Base-by-base conservation (phyloP, 2,329 filamentous ascomycete species). In the Aspergillus udagawae region DNA sequence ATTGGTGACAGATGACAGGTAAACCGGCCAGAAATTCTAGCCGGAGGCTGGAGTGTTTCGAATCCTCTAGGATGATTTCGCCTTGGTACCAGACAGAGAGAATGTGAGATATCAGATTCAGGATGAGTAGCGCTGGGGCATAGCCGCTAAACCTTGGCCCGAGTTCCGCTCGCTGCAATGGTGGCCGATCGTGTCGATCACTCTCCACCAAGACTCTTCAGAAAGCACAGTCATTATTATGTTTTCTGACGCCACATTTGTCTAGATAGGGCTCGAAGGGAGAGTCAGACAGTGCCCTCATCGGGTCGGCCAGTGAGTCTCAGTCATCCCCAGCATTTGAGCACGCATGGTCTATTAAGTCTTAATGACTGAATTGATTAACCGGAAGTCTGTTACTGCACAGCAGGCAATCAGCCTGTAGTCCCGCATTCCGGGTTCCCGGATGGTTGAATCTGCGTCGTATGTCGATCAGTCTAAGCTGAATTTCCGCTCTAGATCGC, bases 21-120 rank as follows among this genome's bases (percentile, higher is more conserved):
- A 28, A 17, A 32, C 3, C 21, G 23, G 17, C 20, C 21, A 25
- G 28, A 35, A 17, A 29, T 51, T 21, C 49, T 51, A 25, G 20
- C 5, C 5, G 12, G 25, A 51, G 49, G 49, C 44, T 47, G 44
- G 21, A 47, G 21, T 25, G 44, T 47, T 47, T 47, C 44, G 44
- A 47, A 9, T 23, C 14, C 44, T 7, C 44, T 47, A 12, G 44
- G n/a, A 47, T 23, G 12, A 7, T 23, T 47, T 27, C 10, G 23
- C 4, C 45, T 42, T 49, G 27, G 45, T 52, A 32, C 17, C 10
- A 23, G 44, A 41, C 35, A n/a, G 4, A 12, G 21, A 50, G 48
- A 67, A 67, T 68, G 64, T 69, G 67, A 67, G 66, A 66, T 67
- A 64, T 69, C 67, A 60, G 54, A 48, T 55, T 58, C 49, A 47